Evolutionary conservation across 2,329 filamentous ascomycete genomes (phyloP).

Genomic region (Mollisia scopiformis): DNA sequence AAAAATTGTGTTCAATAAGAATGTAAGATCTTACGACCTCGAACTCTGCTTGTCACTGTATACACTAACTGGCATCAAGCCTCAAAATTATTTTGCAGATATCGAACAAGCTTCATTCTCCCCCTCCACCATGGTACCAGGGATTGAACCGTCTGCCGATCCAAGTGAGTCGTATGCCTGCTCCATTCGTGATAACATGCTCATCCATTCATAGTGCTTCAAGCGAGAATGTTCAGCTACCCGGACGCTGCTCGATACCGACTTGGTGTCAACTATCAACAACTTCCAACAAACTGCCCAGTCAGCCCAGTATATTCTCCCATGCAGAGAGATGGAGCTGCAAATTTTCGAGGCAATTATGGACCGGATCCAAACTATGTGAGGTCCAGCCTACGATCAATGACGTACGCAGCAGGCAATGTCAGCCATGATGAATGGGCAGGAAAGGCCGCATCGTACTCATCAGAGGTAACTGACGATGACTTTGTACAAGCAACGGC

Average conservation of each 20-base stretch:
- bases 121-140: not conserved
- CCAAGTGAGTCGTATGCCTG: not conserved
- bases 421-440: constrained; percentile 47
- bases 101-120: not conserved
- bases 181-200: not conserved
- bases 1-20: constrained; percentile 52
- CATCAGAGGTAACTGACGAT: constrained; percentile 37
- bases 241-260: constrained; percentile 59
- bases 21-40: constrained; percentile 36
- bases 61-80: not conserved
- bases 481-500: constrained; percentile 37
- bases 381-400: constrained; percentile 29
- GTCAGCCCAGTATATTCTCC: constrained; percentile 21
- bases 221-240: constrained; percentile 58
- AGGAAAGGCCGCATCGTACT: constrained; percentile 45
- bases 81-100: not conserved
- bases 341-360: constrained; percentile 70
- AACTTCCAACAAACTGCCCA: constrained; percentile 31
- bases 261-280: constrained; percentile 60
- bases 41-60: not conserved
- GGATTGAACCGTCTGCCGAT: constrained; percentile 1
- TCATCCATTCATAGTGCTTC: constrained; percentile 43
- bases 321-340: constrained; percentile 63
- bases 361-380: constrained; percentile 60
- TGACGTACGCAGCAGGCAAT: constrained; percentile 2